Evolutionary conservation across 345 rosid species (phyloP).

Genomic region (Brassica rapa): DNA sequence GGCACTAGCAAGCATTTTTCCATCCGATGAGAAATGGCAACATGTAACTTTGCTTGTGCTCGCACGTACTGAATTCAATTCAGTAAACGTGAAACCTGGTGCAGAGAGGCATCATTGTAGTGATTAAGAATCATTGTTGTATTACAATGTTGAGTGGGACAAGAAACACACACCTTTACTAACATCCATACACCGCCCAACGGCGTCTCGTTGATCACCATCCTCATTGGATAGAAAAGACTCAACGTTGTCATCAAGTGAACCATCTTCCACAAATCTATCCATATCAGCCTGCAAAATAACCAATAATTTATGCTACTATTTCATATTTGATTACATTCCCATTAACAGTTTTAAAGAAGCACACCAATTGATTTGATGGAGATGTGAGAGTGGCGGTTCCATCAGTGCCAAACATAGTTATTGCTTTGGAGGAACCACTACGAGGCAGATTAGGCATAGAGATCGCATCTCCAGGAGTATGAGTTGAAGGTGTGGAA

Average conservation of each 20-base stretch:
- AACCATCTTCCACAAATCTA: slow-evolving; percentile 91
- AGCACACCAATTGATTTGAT: slow-evolving; percentile 88
- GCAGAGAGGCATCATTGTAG: slow-evolving; percentile 19
- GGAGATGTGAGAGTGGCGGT: slow-evolving; percentile 74
- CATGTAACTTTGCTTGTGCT: slow-evolving; percentile 75
- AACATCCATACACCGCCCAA: slow-evolving; percentile 84
- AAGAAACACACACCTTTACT: slow-evolving; percentile 45
- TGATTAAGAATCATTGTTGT: background rate
- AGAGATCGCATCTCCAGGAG: slow-evolving; percentile 91
- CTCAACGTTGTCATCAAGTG: slow-evolving; percentile 93
- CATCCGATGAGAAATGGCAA: slow-evolving; percentile 97
- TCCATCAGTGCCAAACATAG: slow-evolving; percentile 73
- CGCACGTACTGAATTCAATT: slow-evolving; percentile 72
- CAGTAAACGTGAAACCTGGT: slow-evolving; percentile 71
- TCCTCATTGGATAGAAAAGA: slow-evolving; percentile 94
- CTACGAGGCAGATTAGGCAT: slow-evolving; percentile 89
- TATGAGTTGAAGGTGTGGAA: slow-evolving; percentile 96
- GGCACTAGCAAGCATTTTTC: slow-evolving; percentile 92
- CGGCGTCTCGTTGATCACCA: slow-evolving; percentile 74
- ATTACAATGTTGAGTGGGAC: background rate
- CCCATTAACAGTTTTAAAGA: slow-evolving; percentile 16
- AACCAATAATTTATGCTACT: background rate
- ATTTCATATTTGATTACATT: slow-evolving; percentile 1
- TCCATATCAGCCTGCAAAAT: slow-evolving; percentile 91
- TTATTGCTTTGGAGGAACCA: slow-evolving; percentile 78